Evolutionary conservation across 139 green algal genomes (phyloP).

Genomic region (Asterochloris sp.): DNA sequence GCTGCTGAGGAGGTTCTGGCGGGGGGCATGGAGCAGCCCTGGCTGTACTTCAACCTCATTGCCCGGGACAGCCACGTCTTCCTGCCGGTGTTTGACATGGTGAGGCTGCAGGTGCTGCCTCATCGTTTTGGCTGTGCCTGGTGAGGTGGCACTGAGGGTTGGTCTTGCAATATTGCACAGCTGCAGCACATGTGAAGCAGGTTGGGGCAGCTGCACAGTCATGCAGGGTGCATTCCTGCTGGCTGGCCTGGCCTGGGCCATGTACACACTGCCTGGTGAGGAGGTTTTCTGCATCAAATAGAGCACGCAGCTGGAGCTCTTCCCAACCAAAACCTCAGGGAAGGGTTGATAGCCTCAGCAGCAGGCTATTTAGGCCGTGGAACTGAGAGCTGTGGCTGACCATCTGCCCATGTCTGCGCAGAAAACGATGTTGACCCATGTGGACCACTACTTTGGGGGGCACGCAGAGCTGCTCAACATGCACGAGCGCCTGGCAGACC

Average conservation of each 20-base stretch:
- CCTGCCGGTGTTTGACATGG: slow-evolving; percentile 34
- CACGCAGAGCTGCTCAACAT: slow-evolving; percentile 20
- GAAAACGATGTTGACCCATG: slow-evolving; percentile 11
- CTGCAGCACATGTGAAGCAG: background rate
- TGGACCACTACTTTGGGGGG: slow-evolving; percentile 27
- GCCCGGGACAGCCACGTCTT: slow-evolving; percentile 57
- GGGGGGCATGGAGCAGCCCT: slow-evolving; percentile 31
- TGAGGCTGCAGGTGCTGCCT: background rate
- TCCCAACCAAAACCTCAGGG: no score
- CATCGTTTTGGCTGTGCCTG: background rate
- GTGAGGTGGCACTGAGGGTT: background rate
- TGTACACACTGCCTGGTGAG: no score
- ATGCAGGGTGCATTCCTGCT: no score
- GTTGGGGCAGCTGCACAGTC: no score
- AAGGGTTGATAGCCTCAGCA: no score
- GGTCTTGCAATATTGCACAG: background rate
- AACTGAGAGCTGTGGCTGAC: no score
- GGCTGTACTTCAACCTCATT: slow-evolving; percentile 81
- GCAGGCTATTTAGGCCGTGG: no score
- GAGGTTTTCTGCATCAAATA: no score
- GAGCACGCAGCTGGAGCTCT: no score
- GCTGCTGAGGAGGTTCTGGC: background rate
- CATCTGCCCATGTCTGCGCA: background rate
- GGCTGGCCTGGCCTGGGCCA: no score
- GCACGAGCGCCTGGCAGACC: slow-evolving; percentile 39